Conservation (phyloP, 1,284 basidiomycete genomes). For the Melampsora larici-populina region DNA sequence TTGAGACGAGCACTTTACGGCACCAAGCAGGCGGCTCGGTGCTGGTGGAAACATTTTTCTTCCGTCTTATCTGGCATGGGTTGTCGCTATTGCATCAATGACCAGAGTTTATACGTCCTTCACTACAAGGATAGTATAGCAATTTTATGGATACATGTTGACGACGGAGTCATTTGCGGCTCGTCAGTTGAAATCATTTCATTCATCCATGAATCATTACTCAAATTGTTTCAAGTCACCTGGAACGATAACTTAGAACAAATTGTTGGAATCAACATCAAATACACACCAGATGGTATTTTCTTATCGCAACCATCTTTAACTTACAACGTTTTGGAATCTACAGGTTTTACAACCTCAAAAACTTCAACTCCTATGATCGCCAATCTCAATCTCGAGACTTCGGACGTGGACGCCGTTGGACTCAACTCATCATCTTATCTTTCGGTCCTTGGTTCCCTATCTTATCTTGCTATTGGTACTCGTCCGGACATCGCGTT, state of each 20-base stretch:
- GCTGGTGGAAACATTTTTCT: constrained; percentile 12
- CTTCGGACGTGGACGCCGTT: background rate
- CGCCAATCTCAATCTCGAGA: background rate
- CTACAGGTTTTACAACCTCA: background rate
- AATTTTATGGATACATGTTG: constrained; percentile 7
- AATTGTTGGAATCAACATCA: constrained; percentile 18
- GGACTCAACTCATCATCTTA: background rate
- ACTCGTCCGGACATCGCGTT: no score
- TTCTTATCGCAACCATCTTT: background rate
- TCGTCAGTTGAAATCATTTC: no score
- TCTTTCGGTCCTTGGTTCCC: no score
- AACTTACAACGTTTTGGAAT: background rate
- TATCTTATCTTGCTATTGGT: no score
- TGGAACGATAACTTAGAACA: no score
- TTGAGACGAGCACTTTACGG: background rate
- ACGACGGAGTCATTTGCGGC: constrained; percentile 1
- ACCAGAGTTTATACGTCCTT: background rate
- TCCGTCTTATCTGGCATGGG: background rate
- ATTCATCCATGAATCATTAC: no score
- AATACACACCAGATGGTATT: no score
- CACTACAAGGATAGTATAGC: no score
- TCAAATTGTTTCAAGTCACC: no score
- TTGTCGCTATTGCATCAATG: background rate
- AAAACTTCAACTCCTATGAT: no score
- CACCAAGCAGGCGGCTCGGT: constrained; percentile 3